Percentiles rank a stretch among this genome's conserved stretches.
Evolutionary conservation across 2,329 filamentous ascomycete genomes (phyloP).

Genomic region (Aspergillus fijiensis): DNA sequence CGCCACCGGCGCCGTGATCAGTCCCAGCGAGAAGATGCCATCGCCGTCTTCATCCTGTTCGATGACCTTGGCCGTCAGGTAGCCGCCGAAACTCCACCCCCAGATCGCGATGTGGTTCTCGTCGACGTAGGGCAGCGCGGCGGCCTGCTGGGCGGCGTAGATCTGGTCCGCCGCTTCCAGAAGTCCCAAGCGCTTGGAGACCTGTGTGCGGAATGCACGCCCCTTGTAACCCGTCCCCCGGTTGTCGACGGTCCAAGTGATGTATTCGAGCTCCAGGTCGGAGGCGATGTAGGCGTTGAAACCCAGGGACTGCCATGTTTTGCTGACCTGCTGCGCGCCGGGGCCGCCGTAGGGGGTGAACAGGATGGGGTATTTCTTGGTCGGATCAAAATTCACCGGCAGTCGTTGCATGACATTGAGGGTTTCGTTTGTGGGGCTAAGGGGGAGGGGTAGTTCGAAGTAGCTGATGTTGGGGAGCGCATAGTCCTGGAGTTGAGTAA

Average conservation of each 20-base stretch:
- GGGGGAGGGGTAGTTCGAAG: constrained; percentile 61
- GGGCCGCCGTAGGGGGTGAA: constrained; percentile 70
- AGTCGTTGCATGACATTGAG: constrained; percentile 66
- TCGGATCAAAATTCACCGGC: constrained; percentile 62
- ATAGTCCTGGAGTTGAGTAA: constrained; percentile 58
- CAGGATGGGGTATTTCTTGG: constrained; percentile 65
- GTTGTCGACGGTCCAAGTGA: constrained; percentile 67
- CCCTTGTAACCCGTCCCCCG: constrained; percentile 66
- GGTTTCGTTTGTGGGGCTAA: constrained; percentile 49
- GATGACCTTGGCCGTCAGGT: constrained; percentile 64
- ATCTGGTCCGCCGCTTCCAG: constrained; percentile 67
- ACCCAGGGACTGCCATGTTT: constrained; percentile 55
- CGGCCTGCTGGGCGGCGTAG: constrained; percentile 61
- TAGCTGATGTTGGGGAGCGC: constrained; percentile 64
- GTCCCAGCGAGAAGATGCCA: constrained; percentile 60
- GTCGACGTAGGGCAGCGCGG: constrained; percentile 56
- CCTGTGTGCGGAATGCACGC: constrained; percentile 59
- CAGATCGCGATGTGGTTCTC: constrained; percentile 62
- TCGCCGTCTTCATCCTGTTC: constrained; percentile 52
- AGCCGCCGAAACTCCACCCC: constrained; percentile 69
- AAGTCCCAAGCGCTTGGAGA: constrained; percentile 60
- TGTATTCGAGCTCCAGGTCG: constrained; percentile 66
- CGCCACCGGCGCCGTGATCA: constrained; percentile 65
- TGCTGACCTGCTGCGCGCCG: constrained; percentile 60
- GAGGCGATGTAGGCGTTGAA: constrained; percentile 66